Evolutionary conservation across 108 stramenopile genomes (phyloP).

Genomic region (Nannochloropsis salina): DNA sequence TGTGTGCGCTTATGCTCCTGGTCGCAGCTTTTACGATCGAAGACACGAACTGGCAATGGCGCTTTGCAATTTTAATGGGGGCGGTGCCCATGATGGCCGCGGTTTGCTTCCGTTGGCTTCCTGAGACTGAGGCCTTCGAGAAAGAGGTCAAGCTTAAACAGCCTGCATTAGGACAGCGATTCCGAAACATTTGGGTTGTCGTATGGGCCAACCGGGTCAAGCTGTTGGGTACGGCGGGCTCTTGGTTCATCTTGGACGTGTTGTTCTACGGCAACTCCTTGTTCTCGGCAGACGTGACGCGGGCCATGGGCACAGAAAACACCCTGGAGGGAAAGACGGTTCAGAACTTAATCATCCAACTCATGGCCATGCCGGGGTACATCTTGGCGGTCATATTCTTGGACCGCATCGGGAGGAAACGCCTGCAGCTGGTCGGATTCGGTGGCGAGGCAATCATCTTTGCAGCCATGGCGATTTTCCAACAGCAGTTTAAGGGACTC

Average conservation of each 20-base stretch:
- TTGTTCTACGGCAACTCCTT: conserved; percentile 53
- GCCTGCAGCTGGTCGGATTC: conserved; percentile 53
- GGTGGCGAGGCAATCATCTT: background rate
- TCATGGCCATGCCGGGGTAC: conserved; percentile 55
- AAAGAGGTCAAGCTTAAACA: conserved; percentile 20
- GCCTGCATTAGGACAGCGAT: background rate
- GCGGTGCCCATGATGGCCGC: conserved; percentile 23
- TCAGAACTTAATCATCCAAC: conserved; percentile 38
- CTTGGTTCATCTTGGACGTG: conserved; percentile 61
- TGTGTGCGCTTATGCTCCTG: conserved; percentile 13
- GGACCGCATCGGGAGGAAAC: conserved; percentile 48
- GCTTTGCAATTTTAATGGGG: conserved; percentile 27
- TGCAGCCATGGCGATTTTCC: background rate
- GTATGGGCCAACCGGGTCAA: too few relatives aligned
- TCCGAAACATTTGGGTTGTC: background rate
- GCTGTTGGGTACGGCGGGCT: conserved; percentile 55
- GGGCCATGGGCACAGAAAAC: conserved; percentile 27
- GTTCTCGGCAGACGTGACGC: conserved; percentile 26
- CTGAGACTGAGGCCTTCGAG: too few relatives aligned
- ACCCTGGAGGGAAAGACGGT: conserved; percentile 4
- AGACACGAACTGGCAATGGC: conserved; percentile 20
- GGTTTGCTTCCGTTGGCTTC: conserved; percentile 19
- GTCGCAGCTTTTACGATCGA: background rate
- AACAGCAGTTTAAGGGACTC: background rate
- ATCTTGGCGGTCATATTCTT: conserved; percentile 48